phyloP scores from a whole-genome alignment of 108 stramenopile species.

The Cyclotella sp. region DNA sequence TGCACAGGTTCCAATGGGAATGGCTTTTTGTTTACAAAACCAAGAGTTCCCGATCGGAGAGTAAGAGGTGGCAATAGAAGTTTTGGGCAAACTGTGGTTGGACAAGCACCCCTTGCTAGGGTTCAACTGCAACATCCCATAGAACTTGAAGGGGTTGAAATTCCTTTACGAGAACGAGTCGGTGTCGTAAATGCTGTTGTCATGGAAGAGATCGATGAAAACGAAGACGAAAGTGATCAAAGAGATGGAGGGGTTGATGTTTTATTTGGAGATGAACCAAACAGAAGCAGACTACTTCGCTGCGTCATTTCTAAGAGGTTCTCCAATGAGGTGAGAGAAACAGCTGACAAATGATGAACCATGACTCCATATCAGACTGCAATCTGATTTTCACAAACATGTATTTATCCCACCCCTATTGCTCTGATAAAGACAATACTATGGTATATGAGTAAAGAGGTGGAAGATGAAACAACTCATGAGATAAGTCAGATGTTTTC shows the following conservation, averaged over 20 bases:
- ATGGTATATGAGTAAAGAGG: constrained; percentile 89
- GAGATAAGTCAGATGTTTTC: constrained; percentile 62
- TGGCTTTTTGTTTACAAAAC: constrained; percentile 81
- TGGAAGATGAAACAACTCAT: constrained; percentile 40
- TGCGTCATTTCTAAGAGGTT: constrained; percentile 81
- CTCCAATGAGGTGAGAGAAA: constrained; percentile 65
- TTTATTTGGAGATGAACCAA: constrained; percentile 45
- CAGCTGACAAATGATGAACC: neutral
- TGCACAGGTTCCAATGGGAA: constrained; percentile 83
- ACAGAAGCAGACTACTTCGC: constrained; percentile 56
- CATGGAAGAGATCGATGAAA: constrained; percentile 18
- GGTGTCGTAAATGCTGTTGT: constrained; percentile 7
- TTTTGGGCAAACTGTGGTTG: constrained; percentile 12
- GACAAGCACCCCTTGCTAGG: constrained; percentile 14
- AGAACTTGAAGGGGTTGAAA: constrained; percentile 23
- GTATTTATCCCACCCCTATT: neutral
- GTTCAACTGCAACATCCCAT: constrained; percentile 10
- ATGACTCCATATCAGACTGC: neutral
- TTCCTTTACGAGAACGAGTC: constrained; percentile 13
- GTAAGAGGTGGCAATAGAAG: constrained; percentile 2
- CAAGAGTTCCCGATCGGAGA: constrained; percentile 53
- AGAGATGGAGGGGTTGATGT: constrained; percentile 30
- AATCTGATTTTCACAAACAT: neutral
- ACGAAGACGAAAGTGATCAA: constrained; percentile 24
- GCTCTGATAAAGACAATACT: constrained; percentile 55